A percentile compares a stretch with the other conserved stretches of the same genome.
Evolutionary conservation across 1,139 yeast species (phyloP).

Genomic region (Saccharomycopsis hybrid): DNA sequence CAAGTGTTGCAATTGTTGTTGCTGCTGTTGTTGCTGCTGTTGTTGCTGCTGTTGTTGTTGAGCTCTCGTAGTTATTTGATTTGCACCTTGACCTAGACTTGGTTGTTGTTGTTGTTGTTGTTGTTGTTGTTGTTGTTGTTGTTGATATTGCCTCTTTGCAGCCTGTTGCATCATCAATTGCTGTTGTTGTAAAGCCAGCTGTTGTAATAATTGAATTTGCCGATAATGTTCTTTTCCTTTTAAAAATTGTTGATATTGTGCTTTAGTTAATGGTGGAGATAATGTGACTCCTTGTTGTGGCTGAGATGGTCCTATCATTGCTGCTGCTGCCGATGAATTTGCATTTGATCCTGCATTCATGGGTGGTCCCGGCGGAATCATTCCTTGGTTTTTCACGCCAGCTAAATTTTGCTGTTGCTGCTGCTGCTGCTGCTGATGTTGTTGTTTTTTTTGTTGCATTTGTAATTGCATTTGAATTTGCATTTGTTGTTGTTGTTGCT

Average conservation of each 20-base stretch:
- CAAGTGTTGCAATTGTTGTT: neutral
- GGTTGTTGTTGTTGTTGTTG: too few species aligned
- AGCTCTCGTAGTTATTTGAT: neutral
- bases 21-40: neutral
- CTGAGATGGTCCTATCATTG: neutral
- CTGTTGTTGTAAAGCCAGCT: constrained; percentile 6
- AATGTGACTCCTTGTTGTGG: neutral
- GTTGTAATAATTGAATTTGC: neutral
- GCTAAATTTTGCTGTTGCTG: neutral
- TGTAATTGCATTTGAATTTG: neutral
- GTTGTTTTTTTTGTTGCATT: constrained; percentile 2
- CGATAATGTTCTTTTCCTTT: constrained; percentile 5
- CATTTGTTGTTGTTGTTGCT: neutral
- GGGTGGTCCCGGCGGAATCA: neutral
- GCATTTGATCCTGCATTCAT: neutral
- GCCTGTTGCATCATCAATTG: constrained; percentile 5
- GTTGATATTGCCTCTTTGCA: too few species aligned
- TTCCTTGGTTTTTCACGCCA: too few species aligned
- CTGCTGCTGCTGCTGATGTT: constrained; percentile 1
- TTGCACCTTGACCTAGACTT: neutral
- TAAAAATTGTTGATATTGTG: constrained; percentile 11
- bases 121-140: too few species aligned
- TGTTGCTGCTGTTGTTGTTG: constrained; percentile 10
- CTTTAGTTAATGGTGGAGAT: constrained; percentile 12
- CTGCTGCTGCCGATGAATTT: constrained; percentile 1